Conservation (phyloP, 768 basidiomycete genomes). For the Leucogyrophana mollusca region DNA sequence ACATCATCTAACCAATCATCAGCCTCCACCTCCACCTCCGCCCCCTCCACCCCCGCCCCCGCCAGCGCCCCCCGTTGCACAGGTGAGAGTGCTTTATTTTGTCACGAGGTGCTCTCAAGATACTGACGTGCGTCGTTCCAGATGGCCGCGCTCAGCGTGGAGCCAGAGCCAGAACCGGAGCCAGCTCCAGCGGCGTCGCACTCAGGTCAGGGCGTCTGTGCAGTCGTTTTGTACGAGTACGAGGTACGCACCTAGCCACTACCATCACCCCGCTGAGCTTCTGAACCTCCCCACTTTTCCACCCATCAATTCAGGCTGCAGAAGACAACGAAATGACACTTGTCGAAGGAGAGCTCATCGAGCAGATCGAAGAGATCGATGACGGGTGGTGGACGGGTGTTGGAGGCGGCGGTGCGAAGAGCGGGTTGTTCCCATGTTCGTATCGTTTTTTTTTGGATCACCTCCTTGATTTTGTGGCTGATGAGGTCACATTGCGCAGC, state of each 20-base stretch:
- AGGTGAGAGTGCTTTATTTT: constrained; percentile 19
- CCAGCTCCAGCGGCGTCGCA: constrained; percentile 25
- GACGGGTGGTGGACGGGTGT: constrained; percentile 93
- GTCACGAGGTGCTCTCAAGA: too few relatives aligned
- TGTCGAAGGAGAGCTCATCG: constrained; percentile 77
- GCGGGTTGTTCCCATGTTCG: constrained; percentile 84
- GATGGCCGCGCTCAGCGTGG: constrained; percentile 21
- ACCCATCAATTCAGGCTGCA: constrained; percentile 46
- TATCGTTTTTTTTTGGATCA: neutral
- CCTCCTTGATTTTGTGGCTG: too few relatives aligned
- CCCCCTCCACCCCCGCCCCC: constrained; percentile 48
- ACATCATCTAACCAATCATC: constrained; percentile 15
- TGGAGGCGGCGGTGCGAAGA: constrained; percentile 60
- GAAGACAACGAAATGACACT: constrained; percentile 88
- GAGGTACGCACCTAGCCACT: constrained; percentile 41
- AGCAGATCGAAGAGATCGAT: constrained; percentile 80
- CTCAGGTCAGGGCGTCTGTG: constrained; percentile 51
- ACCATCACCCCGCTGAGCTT: too few relatives aligned
- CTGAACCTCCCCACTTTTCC: neutral
- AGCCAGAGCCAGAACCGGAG: constrained; percentile 40
- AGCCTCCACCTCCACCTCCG: constrained; percentile 33
- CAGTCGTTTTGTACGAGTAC: constrained; percentile 80
- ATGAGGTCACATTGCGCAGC: constrained; percentile 32
- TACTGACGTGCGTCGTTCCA: constrained; percentile 3
- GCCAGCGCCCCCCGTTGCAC: constrained; percentile 42